Evolutionary conservation across 2,329 filamentous ascomycete genomes (phyloP), one percentile per base, ranked within the genome.

Genomic region (Xylariaceae sp.): DNA sequence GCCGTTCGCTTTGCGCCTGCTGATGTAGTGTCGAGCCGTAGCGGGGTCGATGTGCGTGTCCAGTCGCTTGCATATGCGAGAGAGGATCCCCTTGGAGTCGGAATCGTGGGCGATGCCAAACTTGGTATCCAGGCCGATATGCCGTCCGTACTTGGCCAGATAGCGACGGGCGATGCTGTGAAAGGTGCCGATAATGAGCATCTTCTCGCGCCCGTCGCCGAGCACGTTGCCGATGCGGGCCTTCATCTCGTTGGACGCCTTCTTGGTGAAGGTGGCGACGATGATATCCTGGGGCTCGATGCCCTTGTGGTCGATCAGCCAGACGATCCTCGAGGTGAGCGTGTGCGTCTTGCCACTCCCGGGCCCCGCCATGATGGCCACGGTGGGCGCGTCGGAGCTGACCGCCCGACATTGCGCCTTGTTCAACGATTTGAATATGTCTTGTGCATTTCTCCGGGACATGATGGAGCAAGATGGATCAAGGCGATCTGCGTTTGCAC

Each of bases 221-320:
- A 97, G 71, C n/a, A 86, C 73, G 42, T 75, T 82, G 0, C 81
- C 79, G 40, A 97, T 86, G 6, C 90, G 78, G 56, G 88, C 81
- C 55, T 88, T 88, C 90, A 98, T 98, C 67, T 97, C 90, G 13
- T 70, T 77, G 13, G 89, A 87, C 1, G 92, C 89, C 62, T 97
- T 97, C 60, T 95, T 88, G 2, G 92, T 98, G 59, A 98, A 98
- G 0, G 90, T 97, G 46, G 90, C 92, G 43, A 96, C 90, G 43
- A 98, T 81, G 54, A 97, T 81, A 65, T 96, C 88, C 66, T 85
- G 80, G 55, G 90, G 90, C 40, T 78, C 75, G 52, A 87, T 77
- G 29, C 81, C 78, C 51, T 78, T 68, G 53, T 84, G 71, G 35
- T 82, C 76, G 38, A 96, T 75, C 19, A 96, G 78, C 72, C 90